Evolutionary conservation across 352 stramenopile genomes (phyloP), one percentile per base, ranked within the genome.

Genomic region (Achlya hypogyna): DNA sequence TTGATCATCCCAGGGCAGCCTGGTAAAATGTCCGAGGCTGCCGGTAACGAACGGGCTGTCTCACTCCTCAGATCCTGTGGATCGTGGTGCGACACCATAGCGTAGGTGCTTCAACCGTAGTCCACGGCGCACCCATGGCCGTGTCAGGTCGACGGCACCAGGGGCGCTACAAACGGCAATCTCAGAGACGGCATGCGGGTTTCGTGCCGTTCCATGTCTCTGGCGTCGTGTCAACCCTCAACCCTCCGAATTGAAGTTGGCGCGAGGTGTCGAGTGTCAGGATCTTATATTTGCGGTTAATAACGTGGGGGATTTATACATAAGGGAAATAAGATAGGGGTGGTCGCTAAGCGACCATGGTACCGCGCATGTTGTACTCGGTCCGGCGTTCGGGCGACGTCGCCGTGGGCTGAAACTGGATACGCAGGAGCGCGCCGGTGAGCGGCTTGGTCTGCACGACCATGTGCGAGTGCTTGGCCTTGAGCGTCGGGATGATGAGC

Each of bases 371-470:
- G 49, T 56, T 56, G 31, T 56, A 56, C 49, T 27, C 49, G 25
- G 49, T 56, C 14, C 31, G 16, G 49, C 49, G 42, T 49, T 22
- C n/a, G 2, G 49, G 49, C 25, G 49, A 22, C 25, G 49, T 22
- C 25, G 49, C 12, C 31, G 49, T 22, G 12, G 49, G n/a, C 31
- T 56, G 49, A 20, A 56, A 56, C 25, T 56, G 49, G 3, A 56
- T 12, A 3, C 60, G 60, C 3, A 67, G 38, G 18, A 67, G n/a
- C 22, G 60, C 32, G 12, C 34, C 60, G 5, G 51, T 16, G 20
- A 67, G 25, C 18, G 60, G 60, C 23, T 67, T 67, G 38, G 60
- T 59, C 34, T 67, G 60, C 31, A 67, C 60, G 32, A 56, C 20
- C 12, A 67, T 32, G 28, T 34, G n/a, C 18, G 10, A 42, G 20